A percentile compares a stretch with the other conserved stretches of the same genome.
phyloP scores from a whole-genome alignment of 1,139 yeast species.

The Candida glucosophila region DNA sequence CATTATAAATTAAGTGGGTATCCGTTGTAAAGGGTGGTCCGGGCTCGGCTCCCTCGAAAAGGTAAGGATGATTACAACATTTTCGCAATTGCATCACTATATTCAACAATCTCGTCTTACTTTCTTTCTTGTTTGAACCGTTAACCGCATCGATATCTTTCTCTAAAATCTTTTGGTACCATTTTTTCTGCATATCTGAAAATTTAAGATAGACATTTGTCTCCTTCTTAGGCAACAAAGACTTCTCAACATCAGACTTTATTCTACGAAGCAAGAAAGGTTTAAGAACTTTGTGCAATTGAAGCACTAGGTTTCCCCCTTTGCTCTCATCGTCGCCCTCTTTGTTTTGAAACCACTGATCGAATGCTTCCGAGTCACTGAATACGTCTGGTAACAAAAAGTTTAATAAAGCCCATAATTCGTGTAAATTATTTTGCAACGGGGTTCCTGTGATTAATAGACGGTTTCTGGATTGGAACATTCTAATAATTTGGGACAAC shows the following conservation, averaged over 20 bases:
- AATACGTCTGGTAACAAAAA: conserved; percentile 72
- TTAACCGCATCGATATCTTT: conserved; percentile 80
- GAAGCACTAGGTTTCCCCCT: conserved; percentile 58
- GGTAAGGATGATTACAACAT: conserved; percentile 77
- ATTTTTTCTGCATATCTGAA: conserved; percentile 67
- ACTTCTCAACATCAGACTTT: conserved; percentile 72
- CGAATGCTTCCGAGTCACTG: conserved; percentile 66
- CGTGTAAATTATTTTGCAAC: conserved; percentile 68
- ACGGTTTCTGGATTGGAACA: conserved; percentile 64
- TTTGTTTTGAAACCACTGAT: conserved; percentile 53
- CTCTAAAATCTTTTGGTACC: conserved; percentile 71
- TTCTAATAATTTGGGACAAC: conserved; percentile 64
- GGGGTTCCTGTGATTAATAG: conserved; percentile 77
- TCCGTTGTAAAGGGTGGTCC: conserved; percentile 83
- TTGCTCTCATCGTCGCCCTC: conserved; percentile 20
- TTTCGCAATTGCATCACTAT: conserved; percentile 80
- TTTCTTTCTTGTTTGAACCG: conserved; percentile 68
- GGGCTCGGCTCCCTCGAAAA: conserved; percentile 82
- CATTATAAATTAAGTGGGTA: conserved; percentile 66
- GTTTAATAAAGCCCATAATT: conserved; percentile 72
- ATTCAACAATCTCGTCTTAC: conserved; percentile 64
- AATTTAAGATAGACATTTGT: conserved; percentile 63
- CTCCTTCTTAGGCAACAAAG: conserved; percentile 67
- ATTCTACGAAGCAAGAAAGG: conserved; percentile 71
- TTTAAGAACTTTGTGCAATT: conserved; percentile 78